Percentiles rank a stretch among this genome's conserved stretches.
Evolutionary conservation across 768 basidiomycete species (phyloP).

Genomic region (Fomitopsis pulvina): DNA sequence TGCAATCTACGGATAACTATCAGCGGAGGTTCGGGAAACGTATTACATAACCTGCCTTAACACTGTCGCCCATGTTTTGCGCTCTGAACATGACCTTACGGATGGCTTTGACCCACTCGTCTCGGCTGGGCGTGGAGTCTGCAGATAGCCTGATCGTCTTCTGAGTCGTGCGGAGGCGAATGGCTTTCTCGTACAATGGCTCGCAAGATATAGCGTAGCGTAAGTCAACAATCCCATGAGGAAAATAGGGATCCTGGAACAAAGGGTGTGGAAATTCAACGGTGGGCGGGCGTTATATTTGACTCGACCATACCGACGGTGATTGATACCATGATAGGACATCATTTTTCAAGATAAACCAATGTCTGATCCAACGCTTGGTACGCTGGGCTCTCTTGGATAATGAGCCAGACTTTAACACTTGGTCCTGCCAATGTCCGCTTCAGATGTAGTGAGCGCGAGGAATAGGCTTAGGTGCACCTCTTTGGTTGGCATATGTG

Average conservation of each 20-base stretch:
- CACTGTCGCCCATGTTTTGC: slow-evolving; percentile 93
- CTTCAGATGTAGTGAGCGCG: slow-evolving; percentile 3
- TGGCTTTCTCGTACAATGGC: slow-evolving; percentile 64
- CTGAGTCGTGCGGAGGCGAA: slow-evolving; percentile 80
- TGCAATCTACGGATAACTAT: slow-evolving; percentile 53
- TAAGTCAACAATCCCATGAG: slow-evolving; percentile 91
- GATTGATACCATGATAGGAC: slow-evolving; percentile 96
- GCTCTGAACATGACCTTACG: slow-evolving; percentile 92
- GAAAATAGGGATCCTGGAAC: slow-evolving; percentile 91
- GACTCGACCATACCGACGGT: slow-evolving; percentile 52
- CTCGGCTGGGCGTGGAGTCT: slow-evolving; percentile 76
- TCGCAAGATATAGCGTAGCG: slow-evolving; percentile 93
- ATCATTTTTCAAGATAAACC: slow-evolving; percentile 96
- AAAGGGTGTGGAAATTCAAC: slow-evolving; percentile 3
- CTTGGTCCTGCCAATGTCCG: slow-evolving; percentile 58
- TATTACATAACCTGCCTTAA: slow-evolving; percentile 69
- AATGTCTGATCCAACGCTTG: slow-evolving; percentile 90
- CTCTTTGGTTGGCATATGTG: slow-evolving; percentile 87
- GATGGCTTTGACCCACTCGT: slow-evolving; percentile 96
- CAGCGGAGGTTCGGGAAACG: neutral
- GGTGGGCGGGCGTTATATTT: neutral
- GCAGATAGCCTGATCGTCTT: slow-evolving; percentile 65
- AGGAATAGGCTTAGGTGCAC: slow-evolving; percentile 30
- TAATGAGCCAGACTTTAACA: slow-evolving; percentile 87
- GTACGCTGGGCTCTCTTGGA: slow-evolving; percentile 85